Evolutionary conservation across 257 asterid genomes (phyloP), one percentile per base, ranked within the genome.

Genomic region (Lycium ferocissimum): DNA sequence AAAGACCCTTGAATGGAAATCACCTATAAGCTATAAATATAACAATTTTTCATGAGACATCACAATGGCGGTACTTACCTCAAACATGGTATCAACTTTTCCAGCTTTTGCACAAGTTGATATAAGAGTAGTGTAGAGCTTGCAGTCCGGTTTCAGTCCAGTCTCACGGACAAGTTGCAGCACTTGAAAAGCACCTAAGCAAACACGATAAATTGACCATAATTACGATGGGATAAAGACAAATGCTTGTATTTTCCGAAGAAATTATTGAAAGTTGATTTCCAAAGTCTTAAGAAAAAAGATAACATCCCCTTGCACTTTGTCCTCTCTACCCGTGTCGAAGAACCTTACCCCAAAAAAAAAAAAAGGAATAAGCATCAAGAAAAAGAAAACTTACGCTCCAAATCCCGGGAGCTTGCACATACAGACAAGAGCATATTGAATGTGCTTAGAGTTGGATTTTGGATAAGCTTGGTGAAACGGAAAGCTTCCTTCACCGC

Each of bases 361-460:
- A 40, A 63, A 73, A 65, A 56, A 56, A 73, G 57, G 83, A 40
- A 38, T 47, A 26, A 45, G 53, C 9, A 80, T 13, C 65, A 8
- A 78, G 72, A 82, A 82, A 54, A 65, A 57, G 85, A 85, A 83
- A 83, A 84, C 83, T 54, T 89, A 95, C 99, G 93, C 72, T 94
- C 96, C n/a, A 94, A 88, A 89, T 96, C 98, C 82, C 93, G 96
- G 57, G 97, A 91, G 85, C 91, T 89, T 35, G 98, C 94, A 58
- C 98, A 96, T 66, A 96, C 99, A 88, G 98, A 91, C 98, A 96
- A 93, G 86, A 96, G 98, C 98, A 95, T 91, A 88, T 95, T 96
- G 88, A 95, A 95, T 84, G 98, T 96, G 93, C 99, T 96, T 82
- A 95, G 86, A 80, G 98, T 94, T 88, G 98, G 98, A 88, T 93